Conservation (phyloP, 164 flowering plant species). For the Piper longum region DNA sequence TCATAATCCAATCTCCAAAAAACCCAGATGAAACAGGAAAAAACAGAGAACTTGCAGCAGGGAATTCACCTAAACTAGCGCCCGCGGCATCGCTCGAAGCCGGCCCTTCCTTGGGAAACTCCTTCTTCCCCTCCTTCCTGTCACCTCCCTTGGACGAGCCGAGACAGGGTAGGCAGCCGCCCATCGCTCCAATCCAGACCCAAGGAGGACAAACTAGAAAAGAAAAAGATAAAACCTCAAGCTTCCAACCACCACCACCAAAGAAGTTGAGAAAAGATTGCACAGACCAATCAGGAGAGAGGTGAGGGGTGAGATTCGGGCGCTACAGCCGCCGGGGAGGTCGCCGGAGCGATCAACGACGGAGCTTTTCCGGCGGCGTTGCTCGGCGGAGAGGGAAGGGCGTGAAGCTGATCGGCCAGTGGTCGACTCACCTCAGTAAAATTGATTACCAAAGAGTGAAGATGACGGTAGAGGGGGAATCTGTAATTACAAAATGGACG, state of each 20-base stretch:
- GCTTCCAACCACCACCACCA: background rate
- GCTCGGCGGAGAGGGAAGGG: no score
- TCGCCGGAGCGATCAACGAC: no score
- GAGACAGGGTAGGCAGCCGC: slow-evolving; percentile 2
- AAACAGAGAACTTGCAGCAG: background rate
- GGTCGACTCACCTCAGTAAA: no score
- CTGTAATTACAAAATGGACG: no score
- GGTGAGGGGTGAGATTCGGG: no score
- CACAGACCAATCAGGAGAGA: no score
- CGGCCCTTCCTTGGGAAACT: background rate
- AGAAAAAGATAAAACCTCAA: background rate
- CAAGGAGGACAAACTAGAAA: background rate
- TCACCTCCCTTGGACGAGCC: background rate
- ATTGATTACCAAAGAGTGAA: no score
- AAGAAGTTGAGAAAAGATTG: no score
- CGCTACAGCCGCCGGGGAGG: no score
- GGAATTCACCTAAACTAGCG: background rate
- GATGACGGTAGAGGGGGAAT: no score
- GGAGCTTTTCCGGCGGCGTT: no score
- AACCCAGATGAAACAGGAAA: background rate
- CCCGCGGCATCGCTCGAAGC: background rate
- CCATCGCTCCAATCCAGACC: background rate
- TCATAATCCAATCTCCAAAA: background rate
- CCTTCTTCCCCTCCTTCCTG: background rate
- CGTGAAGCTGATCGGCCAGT: no score